Percentiles rank a stretch among this genome's conserved stretches.
Conservation (phyloP, 495 filamentous ascomycete genomes). For the Evernia prunastri region DNA sequence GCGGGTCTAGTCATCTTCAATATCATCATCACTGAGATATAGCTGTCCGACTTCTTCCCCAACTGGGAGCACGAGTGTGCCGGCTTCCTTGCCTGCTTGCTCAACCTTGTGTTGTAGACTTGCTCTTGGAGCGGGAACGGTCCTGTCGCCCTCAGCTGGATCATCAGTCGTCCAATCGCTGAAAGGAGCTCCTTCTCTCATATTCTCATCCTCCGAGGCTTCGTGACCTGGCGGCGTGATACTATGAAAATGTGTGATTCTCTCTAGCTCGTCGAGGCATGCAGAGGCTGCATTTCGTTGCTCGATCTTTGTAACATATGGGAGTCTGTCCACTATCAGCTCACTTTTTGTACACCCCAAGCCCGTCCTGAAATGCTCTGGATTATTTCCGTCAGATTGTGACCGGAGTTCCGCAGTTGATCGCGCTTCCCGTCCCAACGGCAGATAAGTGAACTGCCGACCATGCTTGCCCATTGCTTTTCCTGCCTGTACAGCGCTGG, state of each 20-base stretch:
- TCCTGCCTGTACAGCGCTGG: slow-evolving; percentile 12
- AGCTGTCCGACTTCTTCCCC: slow-evolving; percentile 54
- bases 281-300: slow-evolving; percentile 31
- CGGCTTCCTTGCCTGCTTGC: slow-evolving; percentile 21
- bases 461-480: slow-evolving; percentile 31
- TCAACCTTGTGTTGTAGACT: slow-evolving; percentile 12
- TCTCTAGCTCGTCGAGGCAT: slow-evolving; percentile 49
- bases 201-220: slow-evolving; percentile 45
- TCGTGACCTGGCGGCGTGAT: slow-evolving; percentile 35
- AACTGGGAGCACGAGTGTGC: slow-evolving; percentile 25
- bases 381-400: background rate
- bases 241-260: slow-evolving; percentile 60
- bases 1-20: slow-evolving; percentile 61
- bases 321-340: slow-evolving; percentile 73
- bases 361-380: slow-evolving; percentile 11
- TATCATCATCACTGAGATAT: slow-evolving; percentile 90
- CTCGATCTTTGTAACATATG: slow-evolving; percentile 69
- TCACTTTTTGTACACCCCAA: slow-evolving; percentile 52
- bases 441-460: slow-evolving; percentile 32
- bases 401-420: background rate
- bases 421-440: slow-evolving; percentile 17
- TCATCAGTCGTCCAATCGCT: slow-evolving; percentile 16
- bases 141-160: slow-evolving; percentile 25
- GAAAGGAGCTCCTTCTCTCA: slow-evolving; percentile 39
- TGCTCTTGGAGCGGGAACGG: slow-evolving; percentile 22